phyloP scores from a whole-genome alignment of 1,139 yeast genomes.

The Debaryomyces psychrophilus region DNA sequence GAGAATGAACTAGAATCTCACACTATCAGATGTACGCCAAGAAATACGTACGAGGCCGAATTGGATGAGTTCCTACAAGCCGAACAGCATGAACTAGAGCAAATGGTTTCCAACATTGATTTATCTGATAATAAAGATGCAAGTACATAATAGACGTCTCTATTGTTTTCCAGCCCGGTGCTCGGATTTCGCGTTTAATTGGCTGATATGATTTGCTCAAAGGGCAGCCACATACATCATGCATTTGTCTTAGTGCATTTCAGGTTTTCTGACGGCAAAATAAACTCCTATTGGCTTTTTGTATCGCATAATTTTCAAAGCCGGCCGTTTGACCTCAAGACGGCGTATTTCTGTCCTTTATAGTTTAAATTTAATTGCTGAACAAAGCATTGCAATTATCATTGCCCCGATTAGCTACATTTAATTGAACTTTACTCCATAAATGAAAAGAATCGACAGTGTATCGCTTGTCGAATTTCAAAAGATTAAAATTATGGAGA shows the following conservation, averaged over 20 bases:
- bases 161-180: neutral
- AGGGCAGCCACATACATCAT: neutral
- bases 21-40: neutral
- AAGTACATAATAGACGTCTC: neutral
- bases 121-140: slow-evolving; percentile 10
- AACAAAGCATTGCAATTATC: neutral
- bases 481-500: neutral
- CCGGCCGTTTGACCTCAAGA: neutral
- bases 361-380: neutral
- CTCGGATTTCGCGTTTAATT: neutral
- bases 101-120: slow-evolving; percentile 12
- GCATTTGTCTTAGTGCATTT: neutral
- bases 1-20: slow-evolving; percentile 23
- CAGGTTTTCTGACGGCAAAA: neutral
- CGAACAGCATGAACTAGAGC: slow-evolving; percentile 11
- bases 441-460: neutral
- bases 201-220: neutral
- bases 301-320: neutral
- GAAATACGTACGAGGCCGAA: slow-evolving; percentile 5
- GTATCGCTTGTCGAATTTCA: neutral
- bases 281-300: neutral
- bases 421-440: neutral
- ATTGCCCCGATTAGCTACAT: neutral
- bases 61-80: slow-evolving; percentile 6
- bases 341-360: neutral